Evolutionary conservation across 768 basidiomycete genomes (phyloP), one percentile per base, ranked within the genome.

Genomic region (Astraeus odoratus): DNA sequence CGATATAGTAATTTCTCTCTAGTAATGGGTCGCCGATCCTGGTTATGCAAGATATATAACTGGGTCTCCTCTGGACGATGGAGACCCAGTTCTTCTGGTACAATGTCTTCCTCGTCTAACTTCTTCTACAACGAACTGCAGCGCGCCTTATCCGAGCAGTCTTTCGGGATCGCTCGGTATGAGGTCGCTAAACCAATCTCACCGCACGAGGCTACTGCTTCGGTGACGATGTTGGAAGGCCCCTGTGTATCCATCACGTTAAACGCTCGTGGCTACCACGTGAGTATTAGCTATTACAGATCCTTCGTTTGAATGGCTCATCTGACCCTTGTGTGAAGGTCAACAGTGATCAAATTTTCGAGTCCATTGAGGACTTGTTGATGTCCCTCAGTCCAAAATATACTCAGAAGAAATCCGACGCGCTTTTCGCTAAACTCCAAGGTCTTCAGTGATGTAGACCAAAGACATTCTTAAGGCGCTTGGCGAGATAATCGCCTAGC

Each of bases 341-440:
- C 26, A 58, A 60, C 31, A 54, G 23, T 25, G 58, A 61, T 36
- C 49, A 52, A 46, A 60, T 61, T 8, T 78, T 75, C 46, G 84
- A 87, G 60, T 75, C 73, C 16, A 55, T 85, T 16, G 84, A 85
- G 39, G 69, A 67, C 24, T 67, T 86, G 22, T 67, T 87, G 26
- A 67, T 69, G 40, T 66, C 71, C 13, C 56, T 69, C 42, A 86
- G 84, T 58, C 68, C 71, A n/a, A 59, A 71, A 52, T 86, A 80
- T 54, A 59, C 59, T 37, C 61, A 61, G 49, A 74, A 65, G 51
- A 66, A 67, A 46, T 72, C 75, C 49, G 75, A 75, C 16, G 50
- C 60, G 22, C 64, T 81, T 42, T 59, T 78, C 27, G 52, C 67
- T 33, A 78, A 72, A 50, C 57, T 86, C 41, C 68, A 73, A 51